Conservation (phyloP, 169 alveolate genomes). For the Plasmodium malariae region DNA sequence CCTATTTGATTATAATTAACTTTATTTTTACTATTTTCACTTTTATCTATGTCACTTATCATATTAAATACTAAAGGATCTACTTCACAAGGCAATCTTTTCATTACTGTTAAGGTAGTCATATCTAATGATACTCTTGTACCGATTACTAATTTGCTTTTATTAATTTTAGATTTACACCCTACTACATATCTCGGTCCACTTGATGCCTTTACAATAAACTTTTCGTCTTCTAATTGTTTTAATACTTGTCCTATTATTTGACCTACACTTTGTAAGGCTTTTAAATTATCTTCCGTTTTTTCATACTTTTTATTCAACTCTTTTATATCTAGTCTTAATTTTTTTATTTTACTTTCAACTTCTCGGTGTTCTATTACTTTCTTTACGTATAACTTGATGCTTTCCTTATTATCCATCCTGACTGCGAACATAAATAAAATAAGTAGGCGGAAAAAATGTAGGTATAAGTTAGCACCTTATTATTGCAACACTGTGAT, state of each 20-base stretch:
- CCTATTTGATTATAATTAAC: conserved; percentile 89
- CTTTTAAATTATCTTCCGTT: conserved; percentile 97
- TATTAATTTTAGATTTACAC: conserved; percentile 95
- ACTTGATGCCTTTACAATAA: conserved; percentile 95
- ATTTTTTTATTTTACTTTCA: conserved; percentile 80
- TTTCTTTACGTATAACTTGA: conserved; percentile 78
- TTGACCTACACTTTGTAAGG: conserved; percentile 98
- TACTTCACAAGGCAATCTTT: conserved; percentile 97
- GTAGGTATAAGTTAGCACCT: too few species aligned
- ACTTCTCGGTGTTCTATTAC: conserved; percentile 83
- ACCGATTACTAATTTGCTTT: conserved; percentile 94
- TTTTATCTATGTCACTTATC: conserved; percentile 94
- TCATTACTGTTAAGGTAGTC: conserved; percentile 98
- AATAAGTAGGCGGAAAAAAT: background rate
- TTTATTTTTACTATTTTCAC: conserved; percentile 75
- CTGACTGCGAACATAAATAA: background rate
- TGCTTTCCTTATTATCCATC: conserved; percentile 73
- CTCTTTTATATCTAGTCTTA: conserved; percentile 85
- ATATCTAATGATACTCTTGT: conserved; percentile 98
- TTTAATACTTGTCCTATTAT: conserved; percentile 97
- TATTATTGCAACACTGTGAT: too few species aligned
- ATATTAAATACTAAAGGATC: conserved; percentile 98
- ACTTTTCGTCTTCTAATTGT: conserved; percentile 95
- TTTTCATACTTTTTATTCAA: conserved; percentile 91
- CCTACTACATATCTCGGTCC: conserved; percentile 99